A percentile compares a stretch with the other conserved stretches of the same genome.
phyloP scores from a whole-genome alignment of 106 monocot genomes.

The Acorus calamus region DNA sequence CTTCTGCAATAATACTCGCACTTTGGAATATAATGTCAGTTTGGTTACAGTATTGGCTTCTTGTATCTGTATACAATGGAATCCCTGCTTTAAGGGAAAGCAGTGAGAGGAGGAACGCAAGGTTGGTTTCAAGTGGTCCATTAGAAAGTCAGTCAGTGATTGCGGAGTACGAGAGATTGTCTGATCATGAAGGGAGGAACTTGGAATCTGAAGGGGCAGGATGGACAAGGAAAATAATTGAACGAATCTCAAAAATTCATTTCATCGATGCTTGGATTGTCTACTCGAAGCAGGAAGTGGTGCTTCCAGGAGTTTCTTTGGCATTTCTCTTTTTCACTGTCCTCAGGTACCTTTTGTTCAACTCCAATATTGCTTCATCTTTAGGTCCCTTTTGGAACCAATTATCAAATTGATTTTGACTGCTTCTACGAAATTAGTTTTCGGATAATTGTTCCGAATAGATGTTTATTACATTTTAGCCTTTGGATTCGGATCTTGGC shows the following conservation, averaged over 20 bases:
- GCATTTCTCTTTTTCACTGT: slow-evolving; percentile 88
- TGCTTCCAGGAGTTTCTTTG: slow-evolving; percentile 74
- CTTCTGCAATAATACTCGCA: slow-evolving; percentile 59
- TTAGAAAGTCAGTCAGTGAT: slow-evolving; percentile 5
- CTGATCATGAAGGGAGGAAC: slow-evolving; percentile 8
- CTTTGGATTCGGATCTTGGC: too few relatives aligned
- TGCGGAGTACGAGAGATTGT: slow-evolving; percentile 4
- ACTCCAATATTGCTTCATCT: too few relatives aligned
- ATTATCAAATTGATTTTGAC: too few relatives aligned
- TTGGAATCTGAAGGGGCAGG: slow-evolving; percentile 6
- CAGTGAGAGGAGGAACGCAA: slow-evolving; percentile 22
- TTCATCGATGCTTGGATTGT: slow-evolving; percentile 66
- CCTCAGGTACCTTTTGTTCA: slow-evolving; percentile 28
- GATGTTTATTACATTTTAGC: too few relatives aligned
- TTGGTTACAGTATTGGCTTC: slow-evolving; percentile 78
- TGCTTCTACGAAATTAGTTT: too few relatives aligned
- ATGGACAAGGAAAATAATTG: slow-evolving; percentile 21
- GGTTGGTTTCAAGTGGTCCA: slow-evolving; percentile 7
- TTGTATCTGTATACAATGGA: slow-evolving; percentile 71
- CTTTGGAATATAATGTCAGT: slow-evolving; percentile 70
- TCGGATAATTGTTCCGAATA: too few relatives aligned
- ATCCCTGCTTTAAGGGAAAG: slow-evolving; percentile 52
- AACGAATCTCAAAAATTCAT: slow-evolving; percentile 32
- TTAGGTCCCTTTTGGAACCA: too few relatives aligned
- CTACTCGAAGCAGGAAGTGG: slow-evolving; percentile 71